These are phyloP conservation scores for Fusarium mangiferae DNA, from an alignment of 2,329 filamentous ascomycete species.

Conservation along the genomic window DNA sequence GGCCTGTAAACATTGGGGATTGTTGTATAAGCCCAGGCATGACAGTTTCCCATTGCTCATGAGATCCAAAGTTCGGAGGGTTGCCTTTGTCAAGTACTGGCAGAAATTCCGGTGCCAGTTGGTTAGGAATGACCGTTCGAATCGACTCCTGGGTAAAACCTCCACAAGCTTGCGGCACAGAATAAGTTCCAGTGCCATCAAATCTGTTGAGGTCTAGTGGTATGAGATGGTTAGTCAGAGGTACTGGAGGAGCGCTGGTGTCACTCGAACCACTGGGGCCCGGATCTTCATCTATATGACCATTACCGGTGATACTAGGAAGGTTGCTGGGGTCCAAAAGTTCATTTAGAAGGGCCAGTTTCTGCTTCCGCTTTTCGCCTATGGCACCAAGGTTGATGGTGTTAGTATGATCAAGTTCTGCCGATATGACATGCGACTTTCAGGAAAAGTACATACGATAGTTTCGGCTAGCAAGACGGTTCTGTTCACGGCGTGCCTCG, in stretches of 20 bases:
- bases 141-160: neutral
- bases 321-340: conserved; percentile 46
- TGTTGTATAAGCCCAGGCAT: neutral
- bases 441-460: conserved; percentile 45
- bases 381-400: neutral
- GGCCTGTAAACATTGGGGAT: neutral
- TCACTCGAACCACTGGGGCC: neutral
- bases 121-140: neutral
- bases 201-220: neutral
- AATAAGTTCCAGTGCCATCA: neutral
- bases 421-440: conserved; percentile 10
- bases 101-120: neutral
- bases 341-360: conserved; percentile 53
- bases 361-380: conserved; percentile 58
- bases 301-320: neutral
- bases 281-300: neutral
- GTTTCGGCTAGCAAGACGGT: conserved; percentile 43
- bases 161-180: neutral
- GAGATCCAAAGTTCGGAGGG: neutral
- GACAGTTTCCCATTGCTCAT: neutral
- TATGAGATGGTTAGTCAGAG: neutral
- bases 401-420: conserved; percentile 20
- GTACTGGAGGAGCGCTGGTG: neutral
- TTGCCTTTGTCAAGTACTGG: neutral
- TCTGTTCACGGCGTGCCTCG: conserved; percentile 43